Evolutionary conservation across 2,329 filamentous ascomycete species (phyloP), one percentile per base, ranked within the genome.

Genomic region (Penicillium italicum): DNA sequence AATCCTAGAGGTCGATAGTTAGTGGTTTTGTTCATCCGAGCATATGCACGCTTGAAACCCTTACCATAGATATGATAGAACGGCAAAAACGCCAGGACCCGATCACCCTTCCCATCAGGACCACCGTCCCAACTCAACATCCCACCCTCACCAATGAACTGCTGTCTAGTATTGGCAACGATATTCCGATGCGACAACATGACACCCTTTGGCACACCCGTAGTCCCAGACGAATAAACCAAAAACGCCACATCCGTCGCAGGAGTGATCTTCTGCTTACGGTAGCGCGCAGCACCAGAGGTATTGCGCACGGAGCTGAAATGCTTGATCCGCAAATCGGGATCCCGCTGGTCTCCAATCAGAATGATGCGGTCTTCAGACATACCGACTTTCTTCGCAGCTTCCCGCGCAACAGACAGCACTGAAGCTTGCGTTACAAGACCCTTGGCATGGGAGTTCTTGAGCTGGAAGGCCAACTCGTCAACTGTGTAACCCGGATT

Each of bases 11-110:
- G 9, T 14, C n/a, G 33, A 55, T 50, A 61, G 60, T 61, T 49
- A 58, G 28, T 24, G 38, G 38, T n/a, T 5, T 20, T 28, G 6
- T 30, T 14, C 20, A 14, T 18, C 30, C 14, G 11, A 41, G 22
- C 6, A 42, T 44, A 11, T 20, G 10, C n/a, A 18, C 11, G 5
- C 14, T 24, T 16, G 11, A n/a, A 24, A 46, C 7, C 12, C 83
- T 62, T 74, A 88, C 82, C 90, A 68, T 96, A 96, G 60, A 96
- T 92, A 70, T 96, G 91, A 75, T 91, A 96, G 72, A 96, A 94
- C 0, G 92, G 92, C 11, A 96, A 74, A 56, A 96, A 87, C 1
- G 89, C 89, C 7, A 97, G 73, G 30, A 94, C 77, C 56, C 82
- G 85, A 69, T 96, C 92, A 0, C 85, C 82, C 53, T 84, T 79